Evolutionary conservation across 768 basidiomycete species (phyloP), one percentile per base, ranked within the genome.

Genomic region (Suillus clintonianus): DNA sequence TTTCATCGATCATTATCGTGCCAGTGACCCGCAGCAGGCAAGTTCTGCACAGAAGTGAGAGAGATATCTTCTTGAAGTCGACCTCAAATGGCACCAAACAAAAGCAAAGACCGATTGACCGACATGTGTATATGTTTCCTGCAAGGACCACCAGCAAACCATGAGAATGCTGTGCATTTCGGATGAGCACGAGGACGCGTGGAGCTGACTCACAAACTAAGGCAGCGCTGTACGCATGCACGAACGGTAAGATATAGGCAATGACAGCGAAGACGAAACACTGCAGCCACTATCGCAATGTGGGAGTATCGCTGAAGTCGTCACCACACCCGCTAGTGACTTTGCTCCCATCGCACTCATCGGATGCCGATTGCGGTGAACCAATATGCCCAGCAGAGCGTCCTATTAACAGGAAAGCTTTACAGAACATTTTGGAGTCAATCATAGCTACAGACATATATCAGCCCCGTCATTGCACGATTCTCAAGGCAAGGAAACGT

Each of bases 81-180:
- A 6, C 11, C 19, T 47, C 41, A 24, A 53, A 22, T 63, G 34
- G 27, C 61, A 58, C 6, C 22, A n/a, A 41, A 13, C 24, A 30
- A 22, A 43, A 57, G 56, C 5, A 24, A 62, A 22, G 10, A 5
- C 59, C 19, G 2, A 19, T 34, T 60, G 41, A 27, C n/a, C 45
- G 34, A 27, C 27, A 36, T 50, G 10, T n/a, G 15, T 34, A 42
- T 10, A 58, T 42, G 30, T 42, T 32, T 54, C 7, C 37, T 59
- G 36, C 5, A 59, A 54, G n/a, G 27, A 34, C 24, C 15, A 61
- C 13, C 17, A 57, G 54, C 51, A 57, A 63, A 60, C 58, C 61
- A 56, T 70, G 61, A 50, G 59, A 63, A 75, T 39, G 70, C 72
- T 68, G 74, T 74, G 74, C 65, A 67, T 62, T 64, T 60, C n/a